Percentiles rank a stretch among this genome's conserved stretches.
Evolutionary conservation across 345 rosid species (phyloP).

Genomic region (Eucalyptus coolabah): DNA sequence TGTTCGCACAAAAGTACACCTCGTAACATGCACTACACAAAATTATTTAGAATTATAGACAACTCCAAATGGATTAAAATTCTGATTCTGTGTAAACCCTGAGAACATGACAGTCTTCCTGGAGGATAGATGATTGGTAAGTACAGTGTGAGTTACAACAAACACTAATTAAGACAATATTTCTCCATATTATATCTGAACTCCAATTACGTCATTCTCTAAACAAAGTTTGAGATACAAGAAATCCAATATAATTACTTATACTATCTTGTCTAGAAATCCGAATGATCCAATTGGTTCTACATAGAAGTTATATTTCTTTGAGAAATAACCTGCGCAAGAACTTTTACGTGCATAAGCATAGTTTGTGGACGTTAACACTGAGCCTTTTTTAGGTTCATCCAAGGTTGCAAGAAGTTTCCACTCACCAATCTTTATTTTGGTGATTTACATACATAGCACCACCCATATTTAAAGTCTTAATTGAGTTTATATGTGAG

Average conservation of each 20-base stretch:
- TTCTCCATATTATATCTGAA: neutral
- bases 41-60: too few relatives aligned
- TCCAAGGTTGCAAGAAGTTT: neutral
- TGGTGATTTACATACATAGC: neutral
- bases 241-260: neutral
- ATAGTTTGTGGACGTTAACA: neutral
- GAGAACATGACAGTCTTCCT: too few relatives aligned
- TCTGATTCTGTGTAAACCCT: too few relatives aligned
- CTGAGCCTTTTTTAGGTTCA: too few relatives aligned
- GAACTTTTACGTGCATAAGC: neutral
- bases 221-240: neutral
- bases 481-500: neutral
- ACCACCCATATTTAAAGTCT: neutral
- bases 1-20: too few relatives aligned
- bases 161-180: neutral
- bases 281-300: neutral
- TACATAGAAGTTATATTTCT: neutral
- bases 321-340: neutral
- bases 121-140: too few relatives aligned
- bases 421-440: neutral
- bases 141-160: neutral
- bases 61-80: too few relatives aligned
- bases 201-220: neutral
- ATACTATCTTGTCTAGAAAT: neutral
- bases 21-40: too few relatives aligned